Base-by-base conservation (phyloP, 2,329 filamentous ascomycete species). In the Tricladium varicosporioides region DNA sequence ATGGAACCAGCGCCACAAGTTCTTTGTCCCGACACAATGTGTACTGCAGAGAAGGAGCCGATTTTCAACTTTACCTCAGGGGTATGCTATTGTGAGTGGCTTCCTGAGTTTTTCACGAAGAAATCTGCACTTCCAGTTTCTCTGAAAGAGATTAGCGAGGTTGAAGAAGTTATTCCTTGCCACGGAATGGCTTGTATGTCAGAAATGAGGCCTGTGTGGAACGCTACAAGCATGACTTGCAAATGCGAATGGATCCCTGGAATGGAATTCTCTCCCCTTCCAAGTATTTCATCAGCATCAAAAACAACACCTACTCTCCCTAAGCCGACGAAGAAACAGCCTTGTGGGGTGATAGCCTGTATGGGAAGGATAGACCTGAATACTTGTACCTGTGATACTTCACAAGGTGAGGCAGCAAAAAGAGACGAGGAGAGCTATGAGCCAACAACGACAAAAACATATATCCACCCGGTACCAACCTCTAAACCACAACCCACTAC, bases 201-300 rank as follows among this genome's bases (percentile, higher is more conserved):
- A 2, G 62, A 64, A 22, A 46, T 54, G 36, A 45, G 51, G 1
- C 57, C 57, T 1, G 54, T 56, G 2, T 62, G 42, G 18, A 51
- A 54, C 47, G 15, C 31, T 5, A 46, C 50, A 4, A 43, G 50
- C 1, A 42, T 44, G 13, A 36, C 33, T 10, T 65, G 63, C 44
- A 49, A 42, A 1, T 65, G 59, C 48, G 43, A 59, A 47, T 62
- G 61, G 61, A 60, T 63, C n/a, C 51, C 58, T 2, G 59, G 61
- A 13, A 45, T 62, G 0, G 53, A 59, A 42, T 44, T 32, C 15
- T 52, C 49, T 40, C 14, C 16, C 4, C 15, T 47, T 11, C 19
- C 18, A 16, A 32, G 36, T 19, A 45, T 43, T 19, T 11, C 44
- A 18, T 7, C 45, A 11, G n/a, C 27, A 2, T 16, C 45, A 13